Evolutionary conservation across 805 yeast species (phyloP).

Genomic region (Zygoascus biomembranicola): DNA sequence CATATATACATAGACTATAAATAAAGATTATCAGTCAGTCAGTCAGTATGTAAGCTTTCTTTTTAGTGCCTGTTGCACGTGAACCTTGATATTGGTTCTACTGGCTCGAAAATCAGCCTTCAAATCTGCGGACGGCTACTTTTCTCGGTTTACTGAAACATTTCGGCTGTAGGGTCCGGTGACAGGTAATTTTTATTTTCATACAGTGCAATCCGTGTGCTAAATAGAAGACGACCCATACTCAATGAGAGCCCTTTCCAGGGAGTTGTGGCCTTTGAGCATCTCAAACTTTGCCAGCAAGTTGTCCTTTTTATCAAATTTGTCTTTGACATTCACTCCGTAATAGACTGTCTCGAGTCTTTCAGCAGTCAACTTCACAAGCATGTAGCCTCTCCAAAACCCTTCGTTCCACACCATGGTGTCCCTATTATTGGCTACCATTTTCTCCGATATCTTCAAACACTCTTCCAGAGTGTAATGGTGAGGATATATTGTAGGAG

Average conservation of each 20-base stretch:
- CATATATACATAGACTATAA: too few relatives aligned
- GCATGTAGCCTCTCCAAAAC: background rate
- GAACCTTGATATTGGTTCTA: too few relatives aligned
- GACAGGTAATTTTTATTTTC: too few relatives aligned
- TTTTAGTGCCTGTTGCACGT: too few relatives aligned
- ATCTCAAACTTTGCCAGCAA: background rate
- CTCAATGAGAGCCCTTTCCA: background rate
- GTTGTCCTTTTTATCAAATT: background rate
- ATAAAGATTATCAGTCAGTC: too few relatives aligned
- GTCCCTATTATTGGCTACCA: background rate
- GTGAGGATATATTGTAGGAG: slow-evolving; percentile 4
- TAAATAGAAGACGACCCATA: background rate
- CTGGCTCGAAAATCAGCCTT: too few relatives aligned
- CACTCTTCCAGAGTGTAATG: background rate
- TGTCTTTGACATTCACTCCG: slow-evolving; percentile 1
- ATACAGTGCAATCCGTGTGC: too few relatives aligned
- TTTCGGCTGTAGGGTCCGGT: too few relatives aligned
- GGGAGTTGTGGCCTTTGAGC: background rate
- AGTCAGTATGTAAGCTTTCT: too few relatives aligned
- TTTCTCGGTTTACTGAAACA: too few relatives aligned
- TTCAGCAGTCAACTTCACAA: background rate
- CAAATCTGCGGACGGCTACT: too few relatives aligned
- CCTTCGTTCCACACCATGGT: slow-evolving; percentile 3
- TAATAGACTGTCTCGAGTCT: background rate
- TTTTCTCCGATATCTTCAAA: background rate